A percentile compares a stretch with the other conserved stretches of the same genome.
These are phyloP conservation scores for Macadamia tetraphylla DNA, from an alignment of 164 flowering plant genomes.

Conservation along the genomic window DNA sequence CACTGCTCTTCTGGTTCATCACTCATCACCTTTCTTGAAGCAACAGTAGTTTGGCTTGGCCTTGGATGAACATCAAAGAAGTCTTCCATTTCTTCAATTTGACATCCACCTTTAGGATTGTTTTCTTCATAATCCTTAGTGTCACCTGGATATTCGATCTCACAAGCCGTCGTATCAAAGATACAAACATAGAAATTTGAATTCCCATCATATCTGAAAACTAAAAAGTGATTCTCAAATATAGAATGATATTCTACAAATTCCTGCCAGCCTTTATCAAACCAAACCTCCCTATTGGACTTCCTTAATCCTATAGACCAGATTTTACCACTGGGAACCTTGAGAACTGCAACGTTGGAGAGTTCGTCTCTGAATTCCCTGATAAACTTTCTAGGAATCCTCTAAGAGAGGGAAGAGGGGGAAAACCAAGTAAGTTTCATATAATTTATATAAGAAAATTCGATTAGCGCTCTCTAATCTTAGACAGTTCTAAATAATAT, in stretches of 20 bases:
- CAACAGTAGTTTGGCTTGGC: not conserved
- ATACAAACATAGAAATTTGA: constrained; percentile 11
- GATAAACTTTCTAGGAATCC: not conserved
- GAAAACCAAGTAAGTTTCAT: not conserved
- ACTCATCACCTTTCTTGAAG: not conserved
- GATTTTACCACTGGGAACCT: constrained; percentile 11
- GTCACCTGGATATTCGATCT: constrained; percentile 1
- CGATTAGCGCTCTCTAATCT: no score
- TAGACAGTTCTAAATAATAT: no score
- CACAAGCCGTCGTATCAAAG: constrained; percentile 2
- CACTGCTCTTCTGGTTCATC: no score
- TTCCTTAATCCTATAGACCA: constrained; percentile 20
- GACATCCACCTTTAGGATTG: not conserved
- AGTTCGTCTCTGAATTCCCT: not conserved
- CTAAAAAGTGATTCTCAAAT: not conserved
- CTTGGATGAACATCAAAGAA: not conserved
- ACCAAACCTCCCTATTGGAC: constrained; percentile 14
- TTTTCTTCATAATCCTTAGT: not conserved
- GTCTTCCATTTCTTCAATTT: not conserved
- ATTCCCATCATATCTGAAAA: constrained; percentile 5
- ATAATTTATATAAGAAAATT: no score
- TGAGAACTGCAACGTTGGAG: not conserved
- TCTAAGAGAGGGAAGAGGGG: not conserved
- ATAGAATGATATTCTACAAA: constrained; percentile 20
- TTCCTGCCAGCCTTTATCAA: constrained; percentile 19